Base-by-base conservation (phyloP, 495 filamentous ascomycete genomes). In the Usnea hakonensis region DNA sequence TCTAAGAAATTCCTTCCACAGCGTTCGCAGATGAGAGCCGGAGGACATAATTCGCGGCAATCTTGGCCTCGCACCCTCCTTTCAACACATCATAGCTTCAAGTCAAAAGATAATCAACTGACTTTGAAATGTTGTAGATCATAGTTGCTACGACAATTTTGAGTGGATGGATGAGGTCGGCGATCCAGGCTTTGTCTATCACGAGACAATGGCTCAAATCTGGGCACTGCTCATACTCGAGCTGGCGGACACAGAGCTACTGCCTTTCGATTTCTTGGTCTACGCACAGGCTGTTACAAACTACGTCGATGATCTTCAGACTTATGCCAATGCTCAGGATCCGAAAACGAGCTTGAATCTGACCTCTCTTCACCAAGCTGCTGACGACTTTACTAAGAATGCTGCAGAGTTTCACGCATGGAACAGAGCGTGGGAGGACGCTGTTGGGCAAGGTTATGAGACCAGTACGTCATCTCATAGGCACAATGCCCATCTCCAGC, bases 131-230 rank as follows among this genome's bases (percentile, higher is more conserved):
- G 13, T 14, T 50, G 46, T 28, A 50, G 46, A 87, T 59, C 85
- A 91, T 72, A 91, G 87, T 64, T 94, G 88, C 73, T 91, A 94
- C 71, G 94, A 97, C 69, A 92, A 84, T 63, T 91, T 86, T 65
- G 86, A 93, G 48, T 95, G 89, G 87, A 90, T 96, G 86, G 77
- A 84, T 16, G 78, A 74, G 17, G 83, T 87, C 62, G 85, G 86
- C 5, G 94, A 97, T 72, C 90, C 90, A 0, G 86, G 81, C 17
- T 96, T 96, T 68, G 73, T 79, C 30, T 91, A 95, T 68, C 94
- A 97, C 76, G 84, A 81, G 55, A 71, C 88, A 2, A 78, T 97
- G 21, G 89, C 85, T 19, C 85, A 96, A 68, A 78, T 97, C 58
- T 86, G 90, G 76, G 85, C 83, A 1, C 78, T 97, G 2, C 77